Base-by-base conservation (phyloP, 805 yeast species). In the Yamadazyma ubonensis region DNA sequence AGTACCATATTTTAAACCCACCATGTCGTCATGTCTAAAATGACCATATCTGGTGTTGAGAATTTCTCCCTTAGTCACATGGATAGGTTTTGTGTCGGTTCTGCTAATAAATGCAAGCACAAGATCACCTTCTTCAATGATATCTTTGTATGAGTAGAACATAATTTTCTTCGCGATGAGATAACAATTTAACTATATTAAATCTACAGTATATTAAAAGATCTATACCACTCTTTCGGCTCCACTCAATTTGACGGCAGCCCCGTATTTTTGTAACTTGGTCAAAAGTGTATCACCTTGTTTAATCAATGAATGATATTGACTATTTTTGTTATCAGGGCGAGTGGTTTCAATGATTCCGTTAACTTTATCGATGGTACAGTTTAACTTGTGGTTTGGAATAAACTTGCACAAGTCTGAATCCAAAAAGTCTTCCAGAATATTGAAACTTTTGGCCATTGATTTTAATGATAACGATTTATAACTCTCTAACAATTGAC, bases 311-410 rank as follows among this genome's bases (percentile, higher is more conserved):
- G 72, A 63, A 59, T 89, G 96, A 63, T 90, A 93, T 66, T 91
- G 98, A 41, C 87, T 85, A 59, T 93, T 91, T 67, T 93, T 93
- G 67, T 85, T 89, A 61, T 93, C 99, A 2, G 97, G 96, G 51
- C 98, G 77, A 64, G 89, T 93, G 12, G 99, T 93, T 61, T 87
- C 95, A 48, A 93, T 86, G 45, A 93, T 87, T 10, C 95, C 98
- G 61, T 89, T 87, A 37, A 93, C 98, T 57, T 87, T 79, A 61
- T 93, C 99, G 57, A 93, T 88, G 37, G 93, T 90, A 67, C 99
- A 93, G 67, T 90, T 91, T 59, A 93, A 75, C 65, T 88, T 88
- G 59, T 90, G 89, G 63, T 83, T 90, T 27, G 97, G 96, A 53
- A 93, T 88, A 59, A 91, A 88, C 58, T 82, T 85, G 54, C 96